Conservation (phyloP, 192 early-diverging fungal species). For the Entomortierella lignicola region DNA sequence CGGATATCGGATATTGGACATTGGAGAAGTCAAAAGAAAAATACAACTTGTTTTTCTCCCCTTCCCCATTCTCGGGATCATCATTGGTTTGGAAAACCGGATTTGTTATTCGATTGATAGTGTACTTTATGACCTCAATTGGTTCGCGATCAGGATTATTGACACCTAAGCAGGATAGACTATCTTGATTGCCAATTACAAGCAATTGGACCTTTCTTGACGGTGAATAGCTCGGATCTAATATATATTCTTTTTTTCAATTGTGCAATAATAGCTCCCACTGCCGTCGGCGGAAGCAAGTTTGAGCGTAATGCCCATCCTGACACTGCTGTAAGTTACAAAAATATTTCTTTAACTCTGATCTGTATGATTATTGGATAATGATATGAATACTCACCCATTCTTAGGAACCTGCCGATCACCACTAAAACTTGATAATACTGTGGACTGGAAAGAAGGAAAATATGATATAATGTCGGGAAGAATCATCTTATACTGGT, state of each 20-base stretch:
- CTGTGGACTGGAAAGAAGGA: neutral
- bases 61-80: too few relatives aligned
- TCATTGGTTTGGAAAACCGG: too few relatives aligned
- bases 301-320: conserved; percentile 87
- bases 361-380: neutral
- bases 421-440: conserved; percentile 18
- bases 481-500: neutral
- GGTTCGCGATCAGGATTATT: too few relatives aligned
- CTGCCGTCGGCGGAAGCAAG: conserved; percentile 80
- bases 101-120: too few relatives aligned
- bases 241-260: neutral
- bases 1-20: too few relatives aligned
- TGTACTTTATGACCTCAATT: too few relatives aligned
- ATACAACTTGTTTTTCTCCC: too few relatives aligned
- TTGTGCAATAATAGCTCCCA: conserved; percentile 61
- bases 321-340: conserved; percentile 62
- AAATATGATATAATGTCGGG: neutral
- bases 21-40: too few relatives aligned
- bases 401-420: conserved; percentile 28
- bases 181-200: too few relatives aligned
- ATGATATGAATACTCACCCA: neutral
- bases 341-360: neutral
- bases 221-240: neutral
- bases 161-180: too few relatives aligned
- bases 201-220: neutral